These are phyloP conservation scores for Lentinula lateritia DNA, from an alignment of 768 basidiomycete species.

Conservation along the genomic window DNA sequence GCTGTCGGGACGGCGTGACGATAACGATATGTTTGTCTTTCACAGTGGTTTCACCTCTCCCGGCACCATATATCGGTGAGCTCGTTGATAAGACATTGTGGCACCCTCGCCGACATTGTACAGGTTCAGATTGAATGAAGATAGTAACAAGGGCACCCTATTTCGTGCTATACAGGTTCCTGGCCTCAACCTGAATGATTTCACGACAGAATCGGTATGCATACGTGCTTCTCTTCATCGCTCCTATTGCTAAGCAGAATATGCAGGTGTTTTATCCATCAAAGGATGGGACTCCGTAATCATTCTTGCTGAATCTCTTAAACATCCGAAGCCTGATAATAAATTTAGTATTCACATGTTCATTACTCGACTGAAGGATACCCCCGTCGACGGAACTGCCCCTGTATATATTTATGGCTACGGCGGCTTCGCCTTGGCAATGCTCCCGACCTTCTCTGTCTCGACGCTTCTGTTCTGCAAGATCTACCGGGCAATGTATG, in stretches of 20 bases:
- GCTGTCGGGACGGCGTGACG: not conserved
- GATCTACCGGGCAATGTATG: conserved; percentile 2
- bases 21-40: conserved; percentile 3
- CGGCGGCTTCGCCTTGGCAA: not conserved
- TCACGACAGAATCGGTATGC: conserved; percentile 3
- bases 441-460: conserved; percentile 2
- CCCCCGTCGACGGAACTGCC: not conserved
- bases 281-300: not conserved
- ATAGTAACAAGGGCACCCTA: not conserved
- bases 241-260: not conserved
- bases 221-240: not conserved
- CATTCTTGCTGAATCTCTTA: not conserved
- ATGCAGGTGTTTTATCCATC: conserved; percentile 1
- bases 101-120: not conserved
- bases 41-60: conserved; percentile 1
- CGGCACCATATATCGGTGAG: not conserved
- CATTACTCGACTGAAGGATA: not conserved
- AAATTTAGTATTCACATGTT: not conserved
- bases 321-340: not conserved
- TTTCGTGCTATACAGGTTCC: conserved; percentile 2
- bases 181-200: not conserved
- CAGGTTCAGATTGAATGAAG: not conserved
- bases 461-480: conserved; percentile 4
- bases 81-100: not conserved
- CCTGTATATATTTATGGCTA: not conserved